Percentiles rank a stretch among this genome's conserved stretches.
Evolutionary conservation across 768 basidiomycete genomes (phyloP).

Genomic region (Phaeolepiota aurea): DNA sequence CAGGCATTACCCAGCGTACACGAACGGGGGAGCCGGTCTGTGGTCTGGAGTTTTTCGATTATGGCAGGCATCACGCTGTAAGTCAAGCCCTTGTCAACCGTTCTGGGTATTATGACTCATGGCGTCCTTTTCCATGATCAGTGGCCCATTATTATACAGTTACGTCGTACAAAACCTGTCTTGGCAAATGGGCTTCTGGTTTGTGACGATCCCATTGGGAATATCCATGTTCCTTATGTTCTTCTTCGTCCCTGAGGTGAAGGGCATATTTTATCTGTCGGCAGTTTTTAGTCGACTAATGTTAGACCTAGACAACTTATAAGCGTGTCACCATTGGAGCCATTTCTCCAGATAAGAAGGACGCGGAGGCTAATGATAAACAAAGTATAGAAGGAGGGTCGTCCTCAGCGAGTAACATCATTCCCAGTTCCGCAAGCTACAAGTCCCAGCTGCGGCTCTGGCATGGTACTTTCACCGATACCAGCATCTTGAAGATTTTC

Average conservation of each 20-base stretch:
- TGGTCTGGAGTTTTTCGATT: slow-evolving; percentile 38
- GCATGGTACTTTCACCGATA: slow-evolving; percentile 26
- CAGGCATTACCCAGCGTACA: slow-evolving; percentile 22
- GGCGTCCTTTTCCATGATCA: slow-evolving; percentile 5
- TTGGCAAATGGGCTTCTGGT: slow-evolving; percentile 40
- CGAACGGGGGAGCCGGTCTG: slow-evolving; percentile 31
- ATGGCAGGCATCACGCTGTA: slow-evolving; percentile 33
- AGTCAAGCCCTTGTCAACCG: slow-evolving; percentile 6
- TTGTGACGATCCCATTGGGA: slow-evolving; percentile 33
- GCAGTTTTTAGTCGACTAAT: no score
- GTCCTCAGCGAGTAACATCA: slow-evolving; percentile 3
- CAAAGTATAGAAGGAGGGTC: slow-evolving; percentile 11
- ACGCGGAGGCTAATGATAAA: slow-evolving; percentile 7
- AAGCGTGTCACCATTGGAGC: slow-evolving; percentile 9
- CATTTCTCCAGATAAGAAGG: neutral
- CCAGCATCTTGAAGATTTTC: slow-evolving; percentile 25
- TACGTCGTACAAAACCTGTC: slow-evolving; percentile 35
- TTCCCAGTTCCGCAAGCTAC: slow-evolving; percentile 16
- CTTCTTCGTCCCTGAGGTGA: slow-evolving; percentile 35
- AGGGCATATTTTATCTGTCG: neutral
- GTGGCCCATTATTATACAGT: slow-evolving; percentile 35
- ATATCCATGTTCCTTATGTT: slow-evolving; percentile 26
- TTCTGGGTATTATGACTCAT: neutral
- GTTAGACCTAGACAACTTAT: slow-evolving; percentile 23
- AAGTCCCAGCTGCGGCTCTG: slow-evolving; percentile 25